Percentiles rank a stretch among this genome's conserved stretches.
Conservation (phyloP, 148 eudicot species). For the Heliosperma pusillum region DNA sequence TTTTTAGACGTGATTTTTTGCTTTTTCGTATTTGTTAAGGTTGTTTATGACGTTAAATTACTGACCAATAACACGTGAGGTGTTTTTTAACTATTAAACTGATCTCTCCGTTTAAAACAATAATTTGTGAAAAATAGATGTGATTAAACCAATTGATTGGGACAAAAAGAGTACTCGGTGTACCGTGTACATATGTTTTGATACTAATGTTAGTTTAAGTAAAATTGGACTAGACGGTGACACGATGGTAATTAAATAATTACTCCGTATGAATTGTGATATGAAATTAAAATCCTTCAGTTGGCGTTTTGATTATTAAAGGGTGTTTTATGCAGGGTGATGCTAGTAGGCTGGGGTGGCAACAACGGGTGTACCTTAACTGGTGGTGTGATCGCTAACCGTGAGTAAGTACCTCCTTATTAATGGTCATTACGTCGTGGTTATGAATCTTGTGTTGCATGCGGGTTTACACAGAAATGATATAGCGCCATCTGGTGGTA, state of each 20-base stretch:
- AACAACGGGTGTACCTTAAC: conserved; percentile 93
- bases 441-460: neutral
- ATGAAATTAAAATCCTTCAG: too few species aligned
- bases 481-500: neutral
- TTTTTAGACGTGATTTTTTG: too few species aligned
- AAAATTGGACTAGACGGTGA: too few species aligned
- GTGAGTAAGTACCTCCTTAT: conserved; percentile 55
- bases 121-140: too few species aligned
- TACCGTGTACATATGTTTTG: too few species aligned
- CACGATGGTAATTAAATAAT: too few species aligned
- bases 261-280: neutral
- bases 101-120: too few species aligned
- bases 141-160: neutral
- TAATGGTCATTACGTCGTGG: neutral
- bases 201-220: too few species aligned
- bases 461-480: neutral
- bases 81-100: too few species aligned
- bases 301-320: neutral
- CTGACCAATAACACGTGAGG: too few species aligned
- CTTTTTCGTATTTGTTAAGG: neutral
- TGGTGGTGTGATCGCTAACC: conserved; percentile 89
- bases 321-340: conserved; percentile 46
- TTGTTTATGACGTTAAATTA: too few species aligned
- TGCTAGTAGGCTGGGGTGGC: conserved; percentile 99
- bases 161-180: neutral